Evolutionary conservation across 2,329 filamentous ascomycete genomes (phyloP), one percentile per base, ranked within the genome.

Genomic region (Ceratocystis lukuohia): DNA sequence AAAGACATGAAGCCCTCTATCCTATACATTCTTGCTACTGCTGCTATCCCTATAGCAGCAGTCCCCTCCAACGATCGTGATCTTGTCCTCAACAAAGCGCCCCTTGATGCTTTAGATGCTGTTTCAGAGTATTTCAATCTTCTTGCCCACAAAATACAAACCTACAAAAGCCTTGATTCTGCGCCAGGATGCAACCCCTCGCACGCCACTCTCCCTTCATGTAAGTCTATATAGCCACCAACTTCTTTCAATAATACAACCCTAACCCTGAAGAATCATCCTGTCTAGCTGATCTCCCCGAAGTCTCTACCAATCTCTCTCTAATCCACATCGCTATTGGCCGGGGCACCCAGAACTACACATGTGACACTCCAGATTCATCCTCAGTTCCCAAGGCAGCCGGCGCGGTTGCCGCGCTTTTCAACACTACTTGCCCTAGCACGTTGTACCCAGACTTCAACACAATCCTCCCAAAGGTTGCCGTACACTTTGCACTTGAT

Each of bases 331-430:
- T 96, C 65, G 89, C 88, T 73, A 80, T 96, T 69, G 93, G 93
- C 72, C 87, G 90, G 57, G 93, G 93, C 68, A 94, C 89, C 6
- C 87, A 96, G 78, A 96, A 96, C 81, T 97, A 96, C 80, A 95
- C 90, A 64, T 96, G 93, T 80, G 79, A 83, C 67, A 77, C 81
- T 65, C 76, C 76, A 69, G 82, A 88, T 71, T 73, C 82, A 1
- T 82, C 82, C 2, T 82, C 84, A 0, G 77, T 77, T 0, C 92
- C 93, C 15, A 79, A 78, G 8, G 80, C 86, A 20, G 75, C 80
- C 62, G 93, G 93, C 69, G 93, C 93, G 65, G 73, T 90, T 0
- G 93, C 93, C 65, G 86, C 84, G 1, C 88, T 97, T 71, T 96
- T 89, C 85, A 91, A 96, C 76, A 88, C 86, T 68, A 89, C 86